phyloP scores from a whole-genome alignment of 1,139 yeast genomes.

The Taphrina flavorubra region DNA sequence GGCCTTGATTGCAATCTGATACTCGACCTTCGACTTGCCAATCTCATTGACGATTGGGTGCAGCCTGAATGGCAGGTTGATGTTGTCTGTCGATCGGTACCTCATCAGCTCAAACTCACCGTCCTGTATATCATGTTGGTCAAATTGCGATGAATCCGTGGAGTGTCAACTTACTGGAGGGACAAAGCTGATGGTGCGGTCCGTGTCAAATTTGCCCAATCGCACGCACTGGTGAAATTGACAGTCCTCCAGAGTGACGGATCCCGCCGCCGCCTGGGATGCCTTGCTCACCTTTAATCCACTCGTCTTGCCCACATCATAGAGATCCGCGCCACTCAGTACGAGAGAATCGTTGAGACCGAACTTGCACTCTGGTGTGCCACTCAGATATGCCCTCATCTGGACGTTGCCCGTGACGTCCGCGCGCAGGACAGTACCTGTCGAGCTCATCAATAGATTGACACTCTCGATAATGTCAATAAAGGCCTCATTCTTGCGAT shows the following conservation, averaged over 20 bases:
- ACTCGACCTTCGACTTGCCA: constrained; percentile 60
- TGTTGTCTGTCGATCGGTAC: constrained; percentile 66
- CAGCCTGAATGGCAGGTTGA: constrained; percentile 73
- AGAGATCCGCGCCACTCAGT: constrained; percentile 46
- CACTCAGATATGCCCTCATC: constrained; percentile 75
- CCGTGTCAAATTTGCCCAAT: constrained; percentile 68
- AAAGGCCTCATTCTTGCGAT: constrained; percentile 80
- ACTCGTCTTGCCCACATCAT: constrained; percentile 40
- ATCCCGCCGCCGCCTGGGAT: constrained; percentile 56
- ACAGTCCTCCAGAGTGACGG: constrained; percentile 72
- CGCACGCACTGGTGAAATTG: constrained; percentile 90
- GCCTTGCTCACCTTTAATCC: constrained; percentile 41
- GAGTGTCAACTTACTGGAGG: constrained; percentile 60
- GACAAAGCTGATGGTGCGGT: constrained; percentile 70
- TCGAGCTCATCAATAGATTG: constrained; percentile 63
- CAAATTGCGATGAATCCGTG: background rate
- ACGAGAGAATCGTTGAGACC: constrained; percentile 62
- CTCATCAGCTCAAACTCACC: constrained; percentile 89
- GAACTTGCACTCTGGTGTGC: constrained; percentile 74
- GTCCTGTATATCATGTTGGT: constrained; percentile 55
- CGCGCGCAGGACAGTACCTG: constrained; percentile 65
- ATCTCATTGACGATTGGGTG: constrained; percentile 64
- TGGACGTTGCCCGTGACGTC: constrained; percentile 79
- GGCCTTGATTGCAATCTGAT: constrained; percentile 67
- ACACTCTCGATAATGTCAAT: constrained; percentile 78